These are phyloP conservation scores for Tausonia pullulans DNA, from an alignment of 1,284 basidiomycete genomes.

Conservation along the genomic window DNA sequence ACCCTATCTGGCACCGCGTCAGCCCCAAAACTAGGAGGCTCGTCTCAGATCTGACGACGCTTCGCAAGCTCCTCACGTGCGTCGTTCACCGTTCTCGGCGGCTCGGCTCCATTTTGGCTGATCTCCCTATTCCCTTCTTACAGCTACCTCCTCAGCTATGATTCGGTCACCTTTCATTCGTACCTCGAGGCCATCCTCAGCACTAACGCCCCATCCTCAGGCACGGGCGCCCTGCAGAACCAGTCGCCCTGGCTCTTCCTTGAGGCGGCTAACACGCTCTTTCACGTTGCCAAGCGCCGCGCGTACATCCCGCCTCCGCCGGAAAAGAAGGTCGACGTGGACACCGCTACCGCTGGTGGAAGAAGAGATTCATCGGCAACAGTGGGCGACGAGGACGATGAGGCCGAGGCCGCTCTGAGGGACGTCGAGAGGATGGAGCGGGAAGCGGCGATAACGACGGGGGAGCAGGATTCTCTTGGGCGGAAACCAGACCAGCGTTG, in stretches of 20 bases:
- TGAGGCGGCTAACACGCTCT: constrained; percentile 78
- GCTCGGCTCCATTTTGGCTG: not conserved
- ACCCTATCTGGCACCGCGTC: constrained; percentile 94
- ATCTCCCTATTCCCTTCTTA: not conserved
- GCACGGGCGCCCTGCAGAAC: constrained; percentile 37
- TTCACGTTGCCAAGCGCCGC: constrained; percentile 65
- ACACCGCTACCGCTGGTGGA: constrained; percentile 7
- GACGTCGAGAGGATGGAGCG: constrained; percentile 20
- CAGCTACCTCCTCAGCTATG: constrained; percentile 82
- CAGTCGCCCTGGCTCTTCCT: constrained; percentile 78
- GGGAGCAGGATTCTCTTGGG: constrained; percentile 59
- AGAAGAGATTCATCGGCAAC: constrained; percentile 4
- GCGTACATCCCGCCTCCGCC: constrained; percentile 48
- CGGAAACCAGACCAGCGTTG: constrained; percentile 37
- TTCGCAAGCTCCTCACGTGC: constrained; percentile 72
- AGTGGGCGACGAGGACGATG: constrained; percentile 26
- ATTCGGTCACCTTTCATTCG: constrained; percentile 78
- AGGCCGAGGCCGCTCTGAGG: constrained; percentile 28
- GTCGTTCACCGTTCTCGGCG: constrained; percentile 25
- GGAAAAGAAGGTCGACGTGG: constrained; percentile 25
- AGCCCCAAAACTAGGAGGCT: constrained; percentile 84
- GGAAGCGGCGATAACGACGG: constrained; percentile 34
- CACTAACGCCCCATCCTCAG: constrained; percentile 47
- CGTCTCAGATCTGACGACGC: constrained; percentile 73
- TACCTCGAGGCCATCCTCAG: constrained; percentile 86